A percentile compares a stretch with the other conserved stretches of the same genome.
These are phyloP conservation scores for Cladosporium sphaerospermum DNA, from an alignment of 2,329 filamentous ascomycete genomes.

Conservation along the genomic window DNA sequence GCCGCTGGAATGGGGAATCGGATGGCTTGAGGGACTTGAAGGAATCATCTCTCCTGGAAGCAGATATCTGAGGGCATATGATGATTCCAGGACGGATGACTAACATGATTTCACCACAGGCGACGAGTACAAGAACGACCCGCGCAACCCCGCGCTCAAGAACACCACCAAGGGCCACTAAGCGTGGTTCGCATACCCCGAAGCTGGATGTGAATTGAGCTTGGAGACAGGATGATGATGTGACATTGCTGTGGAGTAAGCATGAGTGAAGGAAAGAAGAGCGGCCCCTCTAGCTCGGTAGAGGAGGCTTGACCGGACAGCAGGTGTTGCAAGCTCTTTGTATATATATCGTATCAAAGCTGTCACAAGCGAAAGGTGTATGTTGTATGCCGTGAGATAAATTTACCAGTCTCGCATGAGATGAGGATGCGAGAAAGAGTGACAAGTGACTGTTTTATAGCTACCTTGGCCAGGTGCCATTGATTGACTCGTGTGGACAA, in stretches of 20 bases:
- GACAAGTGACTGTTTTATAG: no score
- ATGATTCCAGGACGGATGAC: neutral
- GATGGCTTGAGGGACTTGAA: neutral
- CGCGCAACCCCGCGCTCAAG: conserved; percentile 65
- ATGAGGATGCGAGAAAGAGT: neutral
- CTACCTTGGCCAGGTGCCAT: no score
- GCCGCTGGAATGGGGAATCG: neutral
- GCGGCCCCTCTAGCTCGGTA: neutral
- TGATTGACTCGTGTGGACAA: no score
- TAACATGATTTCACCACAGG: conserved; percentile 44
- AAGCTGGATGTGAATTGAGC: neutral
- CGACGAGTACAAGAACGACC: conserved; percentile 96
- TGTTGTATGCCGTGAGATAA: conserved; percentile 5
- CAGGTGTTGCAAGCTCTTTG: conserved; percentile 6
- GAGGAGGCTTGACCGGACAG: conserved; percentile 10
- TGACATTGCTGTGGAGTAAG: no score
- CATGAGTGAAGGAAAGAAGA: neutral
- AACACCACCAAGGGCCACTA: conserved; percentile 26
- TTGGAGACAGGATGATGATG: no score
- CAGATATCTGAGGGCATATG: neutral
- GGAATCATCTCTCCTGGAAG: neutral
- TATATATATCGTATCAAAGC: conserved; percentile 13
- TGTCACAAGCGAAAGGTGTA: conserved; percentile 6
- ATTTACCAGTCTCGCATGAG: neutral
- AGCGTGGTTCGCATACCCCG: neutral